Percentiles rank a stretch among this genome's conserved stretches.
phyloP scores from a whole-genome alignment of 1,284 basidiomycete genomes.

The Coniferiporia sulphurascens region DNA sequence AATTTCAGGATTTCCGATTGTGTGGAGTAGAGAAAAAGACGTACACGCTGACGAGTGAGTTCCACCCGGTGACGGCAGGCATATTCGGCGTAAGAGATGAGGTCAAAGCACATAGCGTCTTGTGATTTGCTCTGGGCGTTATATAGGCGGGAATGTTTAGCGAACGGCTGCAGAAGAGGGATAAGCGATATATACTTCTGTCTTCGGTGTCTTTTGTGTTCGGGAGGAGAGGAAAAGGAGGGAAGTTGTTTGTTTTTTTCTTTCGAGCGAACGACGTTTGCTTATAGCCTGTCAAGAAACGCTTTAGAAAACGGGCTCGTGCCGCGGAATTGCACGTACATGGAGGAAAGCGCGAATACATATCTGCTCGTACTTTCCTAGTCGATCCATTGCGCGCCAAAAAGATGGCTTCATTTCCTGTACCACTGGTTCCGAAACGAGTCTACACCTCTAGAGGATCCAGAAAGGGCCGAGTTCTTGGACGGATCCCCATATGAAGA shows the following conservation, averaged over 20 bases:
- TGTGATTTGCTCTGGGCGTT: neutral
- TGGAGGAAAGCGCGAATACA: neutral
- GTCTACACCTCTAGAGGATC: neutral
- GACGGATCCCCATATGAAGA: neutral
- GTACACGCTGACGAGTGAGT: constrained; percentile 35
- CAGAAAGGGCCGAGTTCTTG: neutral
- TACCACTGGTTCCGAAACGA: neutral
- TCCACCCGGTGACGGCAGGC: constrained; percentile 33
- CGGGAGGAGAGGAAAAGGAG: neutral
- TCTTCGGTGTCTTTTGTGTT: neutral
- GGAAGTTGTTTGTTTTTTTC: neutral
- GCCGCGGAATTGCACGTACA: neutral
- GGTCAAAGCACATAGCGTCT: constrained; percentile 38
- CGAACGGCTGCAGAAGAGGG: neutral
- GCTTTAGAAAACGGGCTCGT: neutral
- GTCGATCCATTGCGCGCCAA: neutral
- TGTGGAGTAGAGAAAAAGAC: neutral
- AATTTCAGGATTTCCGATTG: neutral
- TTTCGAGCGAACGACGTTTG: neutral
- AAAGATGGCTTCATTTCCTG: neutral
- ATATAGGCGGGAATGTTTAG: neutral
- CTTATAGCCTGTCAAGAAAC: neutral
- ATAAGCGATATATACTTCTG: neutral
- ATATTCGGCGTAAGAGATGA: constrained; percentile 33
- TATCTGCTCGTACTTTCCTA: neutral